Evolutionary conservation across 306 rosid species (phyloP).

Genomic region (Erythrophleum fordii): DNA sequence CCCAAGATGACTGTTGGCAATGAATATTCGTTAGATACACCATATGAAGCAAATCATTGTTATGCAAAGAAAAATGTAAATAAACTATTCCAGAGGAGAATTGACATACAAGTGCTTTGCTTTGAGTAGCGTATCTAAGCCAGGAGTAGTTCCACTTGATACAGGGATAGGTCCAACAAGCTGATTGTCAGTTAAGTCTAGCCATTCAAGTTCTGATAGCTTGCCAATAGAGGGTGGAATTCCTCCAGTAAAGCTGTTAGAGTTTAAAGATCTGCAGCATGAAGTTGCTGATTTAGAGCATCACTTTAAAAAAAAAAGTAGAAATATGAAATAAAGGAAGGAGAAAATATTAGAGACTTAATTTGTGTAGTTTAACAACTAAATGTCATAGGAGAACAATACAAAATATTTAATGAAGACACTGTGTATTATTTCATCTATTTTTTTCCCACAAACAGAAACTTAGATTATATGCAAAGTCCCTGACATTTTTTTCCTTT

Average conservation of each 20-base stretch:
- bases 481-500: no score
- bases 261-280: constrained; percentile 47
- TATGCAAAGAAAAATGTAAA: neutral
- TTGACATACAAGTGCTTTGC: constrained; percentile 45
- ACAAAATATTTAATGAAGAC: neutral
- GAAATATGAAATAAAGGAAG: neutral
- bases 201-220: constrained; percentile 44
- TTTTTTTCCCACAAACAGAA: no score
- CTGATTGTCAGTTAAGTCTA: constrained; percentile 45
- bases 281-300: constrained; percentile 16
- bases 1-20: constrained; percentile 59
- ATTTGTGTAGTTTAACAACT: neutral
- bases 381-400: neutral
- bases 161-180: constrained; percentile 47
- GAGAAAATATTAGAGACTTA: neutral
- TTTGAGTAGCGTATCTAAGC: constrained; percentile 41
- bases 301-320: no score
- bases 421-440: no score
- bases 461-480: no score
- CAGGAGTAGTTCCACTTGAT: constrained; percentile 34
- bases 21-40: constrained; percentile 11
- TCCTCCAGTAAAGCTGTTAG: constrained; percentile 39
- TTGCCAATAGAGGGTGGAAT: constrained; percentile 45
- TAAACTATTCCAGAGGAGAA: constrained; percentile 18
- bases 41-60: neutral